phyloP scores from a whole-genome alignment of 805 yeast species.

The Yueomyces sp. region DNA sequence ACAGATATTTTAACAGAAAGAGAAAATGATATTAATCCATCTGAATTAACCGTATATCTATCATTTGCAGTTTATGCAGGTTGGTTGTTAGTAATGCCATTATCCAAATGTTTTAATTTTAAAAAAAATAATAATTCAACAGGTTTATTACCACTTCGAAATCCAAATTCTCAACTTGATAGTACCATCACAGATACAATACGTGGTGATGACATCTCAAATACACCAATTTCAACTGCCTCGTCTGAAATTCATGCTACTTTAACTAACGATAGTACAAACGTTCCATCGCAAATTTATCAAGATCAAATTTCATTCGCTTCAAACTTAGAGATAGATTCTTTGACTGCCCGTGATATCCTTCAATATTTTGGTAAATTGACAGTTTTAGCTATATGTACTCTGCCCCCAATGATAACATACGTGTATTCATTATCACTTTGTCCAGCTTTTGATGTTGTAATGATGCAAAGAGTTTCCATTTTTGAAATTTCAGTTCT shows the following conservation, averaged over 20 bases:
- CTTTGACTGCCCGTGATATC: neutral
- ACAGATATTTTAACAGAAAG: neutral
- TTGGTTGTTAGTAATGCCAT: slow-evolving; percentile 16
- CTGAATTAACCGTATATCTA: slow-evolving; percentile 9
- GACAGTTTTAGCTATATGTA: slow-evolving; percentile 8
- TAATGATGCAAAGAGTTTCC: slow-evolving; percentile 20
- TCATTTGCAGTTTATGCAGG: slow-evolving; percentile 15
- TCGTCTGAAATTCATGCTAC: neutral
- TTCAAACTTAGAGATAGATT: no score
- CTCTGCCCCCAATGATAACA: slow-evolving; percentile 9
- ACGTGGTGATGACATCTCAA: neutral
- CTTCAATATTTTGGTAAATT: slow-evolving; percentile 8
- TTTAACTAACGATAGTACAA: neutral
- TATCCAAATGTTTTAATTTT: slow-evolving; percentile 3
- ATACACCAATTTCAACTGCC: neutral
- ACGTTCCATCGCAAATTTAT: neutral
- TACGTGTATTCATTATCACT: slow-evolving; percentile 15
- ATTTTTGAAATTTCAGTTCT: slow-evolving; percentile 22
- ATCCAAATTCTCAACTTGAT: neutral
- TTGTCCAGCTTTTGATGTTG: slow-evolving; percentile 22
- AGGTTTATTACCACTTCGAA: neutral
- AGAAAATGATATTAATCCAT: slow-evolving; percentile 6
- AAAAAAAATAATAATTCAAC: slow-evolving; percentile 5
- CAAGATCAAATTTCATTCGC: no score
- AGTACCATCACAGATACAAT: neutral